Evolutionary conservation across 805 yeast genomes (phyloP).

Genomic region (Candida lessepsii): DNA sequence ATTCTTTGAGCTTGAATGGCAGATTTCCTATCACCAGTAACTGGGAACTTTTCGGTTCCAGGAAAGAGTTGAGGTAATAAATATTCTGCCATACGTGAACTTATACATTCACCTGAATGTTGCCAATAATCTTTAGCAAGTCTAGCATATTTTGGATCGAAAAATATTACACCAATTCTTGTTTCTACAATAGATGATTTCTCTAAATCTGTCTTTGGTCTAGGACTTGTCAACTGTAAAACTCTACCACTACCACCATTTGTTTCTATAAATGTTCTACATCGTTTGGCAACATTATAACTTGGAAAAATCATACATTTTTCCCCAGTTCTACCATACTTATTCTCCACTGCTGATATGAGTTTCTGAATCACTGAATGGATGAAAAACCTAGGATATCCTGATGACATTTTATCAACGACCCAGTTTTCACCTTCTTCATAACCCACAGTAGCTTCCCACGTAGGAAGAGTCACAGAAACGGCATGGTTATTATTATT

Average conservation of each 20-base stretch:
- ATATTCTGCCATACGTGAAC: slow-evolving; percentile 87
- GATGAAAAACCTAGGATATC: slow-evolving; percentile 84
- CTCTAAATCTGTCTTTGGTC: slow-evolving; percentile 61
- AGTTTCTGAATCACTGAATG: slow-evolving; percentile 62
- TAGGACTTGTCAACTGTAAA: slow-evolving; percentile 68
- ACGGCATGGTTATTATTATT: slow-evolving; percentile 90
- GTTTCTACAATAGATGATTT: slow-evolving; percentile 60
- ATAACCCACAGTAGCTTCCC: slow-evolving; percentile 91
- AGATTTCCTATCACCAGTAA: slow-evolving; percentile 22
- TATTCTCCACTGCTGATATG: slow-evolving; percentile 51
- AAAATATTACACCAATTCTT: slow-evolving; percentile 75
- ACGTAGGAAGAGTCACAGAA: slow-evolving; percentile 90
- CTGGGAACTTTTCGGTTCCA: slow-evolving; percentile 5
- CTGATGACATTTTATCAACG: slow-evolving; percentile 71
- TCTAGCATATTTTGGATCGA: slow-evolving; percentile 55
- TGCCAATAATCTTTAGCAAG: slow-evolving; percentile 93
- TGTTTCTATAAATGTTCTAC: slow-evolving; percentile 71
- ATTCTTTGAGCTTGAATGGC: slow-evolving; percentile 29
- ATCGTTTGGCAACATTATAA: slow-evolving; percentile 74
- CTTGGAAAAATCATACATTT: slow-evolving; percentile 73
- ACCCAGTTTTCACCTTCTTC: slow-evolving; percentile 89
- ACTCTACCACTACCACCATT: slow-evolving; percentile 46
- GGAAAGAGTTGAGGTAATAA: slow-evolving; percentile 58
- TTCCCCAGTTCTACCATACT: slow-evolving; percentile 81
- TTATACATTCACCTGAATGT: slow-evolving; percentile 95